Base-by-base conservation (phyloP, 2,329 filamentous ascomycete genomes). In the Davidsoniella virescens region DNA sequence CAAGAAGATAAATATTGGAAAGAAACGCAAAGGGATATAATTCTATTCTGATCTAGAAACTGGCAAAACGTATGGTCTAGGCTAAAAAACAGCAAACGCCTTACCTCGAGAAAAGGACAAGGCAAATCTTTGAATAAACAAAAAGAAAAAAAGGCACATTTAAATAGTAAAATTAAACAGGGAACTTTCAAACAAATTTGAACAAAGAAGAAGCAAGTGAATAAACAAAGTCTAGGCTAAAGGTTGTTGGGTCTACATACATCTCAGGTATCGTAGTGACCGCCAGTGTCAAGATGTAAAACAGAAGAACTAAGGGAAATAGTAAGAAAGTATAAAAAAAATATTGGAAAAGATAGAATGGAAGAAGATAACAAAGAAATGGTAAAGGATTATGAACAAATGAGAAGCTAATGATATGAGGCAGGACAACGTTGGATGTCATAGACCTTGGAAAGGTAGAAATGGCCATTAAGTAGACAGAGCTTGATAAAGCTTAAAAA, bases 31-130 rank as follows among this genome's bases (percentile, higher is more conserved):
- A 29, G 37, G 44, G 44, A 33, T 33, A 33, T 47, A 47, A 47
- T 47, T 47, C 44, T 47, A 47, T 47, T 47, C 44, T 47, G 9
- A 47, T 47, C 33, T 47, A 39, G 44, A 16, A 39, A 14, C 44
- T 39, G 17, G 33, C 37, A 29, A 23, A 47, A 25, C 37, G 33
- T 26, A 39, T 18, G 33, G 44, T 47, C 37, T 47, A 47, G 37
- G 29, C 29, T 37, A 18, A 47, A 23, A 20, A 23, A 23, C n/a
- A 23, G 37, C 39, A 41, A 20, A 16, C n/a, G 39, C n/a, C n/a
- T 16, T 41, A 41, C 18, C n/a, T 23, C 20, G 20, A 23, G 5
- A 5, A 23, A 23, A 23, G 5, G 5, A 23, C 4, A 5, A 23
- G 20, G 20, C 20, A 23, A 23, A 23, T 23, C 20, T 41, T 17